A percentile compares a stretch with the other conserved stretches of the same genome.
Evolutionary conservation across 805 yeast species (phyloP).

Genomic region (Ogataea paradorogensis): DNA sequence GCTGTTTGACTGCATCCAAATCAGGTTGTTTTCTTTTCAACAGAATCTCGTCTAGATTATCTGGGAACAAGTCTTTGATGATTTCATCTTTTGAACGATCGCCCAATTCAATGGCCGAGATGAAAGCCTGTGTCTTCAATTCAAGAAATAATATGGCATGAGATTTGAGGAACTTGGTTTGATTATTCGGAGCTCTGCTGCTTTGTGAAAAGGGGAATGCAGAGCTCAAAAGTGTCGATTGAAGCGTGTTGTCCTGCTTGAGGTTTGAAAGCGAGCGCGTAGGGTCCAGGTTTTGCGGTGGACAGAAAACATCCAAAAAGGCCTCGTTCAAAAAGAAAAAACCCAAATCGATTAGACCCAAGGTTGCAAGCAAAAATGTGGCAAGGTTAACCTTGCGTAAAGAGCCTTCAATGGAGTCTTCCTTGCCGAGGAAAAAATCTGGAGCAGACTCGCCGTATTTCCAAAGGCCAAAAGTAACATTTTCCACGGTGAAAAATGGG

Average conservation of each 20-base stretch:
- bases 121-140: conserved; percentile 91
- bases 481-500: conserved; percentile 68
- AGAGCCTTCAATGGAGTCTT: conserved; percentile 59
- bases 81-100: conserved; percentile 62
- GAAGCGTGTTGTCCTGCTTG: conserved; percentile 19
- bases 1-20: conserved; percentile 23
- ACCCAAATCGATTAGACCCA: conserved; percentile 83
- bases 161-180: conserved; percentile 58
- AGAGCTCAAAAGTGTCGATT: conserved; percentile 15
- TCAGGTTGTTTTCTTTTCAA: conserved; percentile 37
- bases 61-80: conserved; percentile 74
- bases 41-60: conserved; percentile 50
- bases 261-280: conserved; percentile 33
- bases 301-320: conserved; percentile 85
- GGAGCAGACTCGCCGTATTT: conserved; percentile 60
- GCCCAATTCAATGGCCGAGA: conserved; percentile 75
- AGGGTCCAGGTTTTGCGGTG: conserved; percentile 57
- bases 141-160: conserved; percentile 81
- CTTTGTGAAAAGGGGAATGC: conserved; percentile 11
- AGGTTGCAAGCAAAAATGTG: conserved; percentile 81
- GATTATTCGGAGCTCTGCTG: conserved; percentile 18
- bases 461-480: conserved; percentile 72
- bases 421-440: conserved; percentile 53
- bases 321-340: conserved; percentile 81
- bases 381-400: conserved; percentile 83